Percentiles rank a stretch among this genome's conserved stretches.
These are phyloP conservation scores for Aquilaria sinensis DNA, from an alignment of 345 rosid species.

Conservation along the genomic window DNA sequence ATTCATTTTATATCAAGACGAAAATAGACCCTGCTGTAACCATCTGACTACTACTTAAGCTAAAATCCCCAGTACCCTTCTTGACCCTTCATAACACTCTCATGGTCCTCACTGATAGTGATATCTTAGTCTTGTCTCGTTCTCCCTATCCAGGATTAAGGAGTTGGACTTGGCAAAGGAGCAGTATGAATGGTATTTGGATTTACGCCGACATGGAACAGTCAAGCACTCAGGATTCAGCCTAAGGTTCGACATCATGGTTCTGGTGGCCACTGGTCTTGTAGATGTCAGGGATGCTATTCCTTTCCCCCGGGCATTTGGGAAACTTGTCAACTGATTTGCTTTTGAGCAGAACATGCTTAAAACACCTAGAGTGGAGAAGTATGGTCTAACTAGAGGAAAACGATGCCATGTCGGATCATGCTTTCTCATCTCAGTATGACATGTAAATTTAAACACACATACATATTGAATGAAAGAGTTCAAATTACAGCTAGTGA, in stretches of 20 bases:
- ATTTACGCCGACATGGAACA: slow-evolving; percentile 75
- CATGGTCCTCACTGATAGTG: neutral
- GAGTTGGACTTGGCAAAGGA: slow-evolving; percentile 44
- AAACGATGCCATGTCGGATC: too few species aligned
- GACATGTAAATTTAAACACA: neutral
- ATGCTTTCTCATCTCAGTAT: neutral
- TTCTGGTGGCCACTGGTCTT: slow-evolving; percentile 63
- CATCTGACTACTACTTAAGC: neutral
- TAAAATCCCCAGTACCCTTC: neutral
- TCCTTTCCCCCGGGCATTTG: slow-evolving; percentile 69
- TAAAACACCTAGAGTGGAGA: too few species aligned
- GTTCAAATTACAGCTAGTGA: too few species aligned
- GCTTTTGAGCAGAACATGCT: neutral
- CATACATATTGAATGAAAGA: neutral
- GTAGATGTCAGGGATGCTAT: slow-evolving; percentile 67
- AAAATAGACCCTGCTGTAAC: neutral
- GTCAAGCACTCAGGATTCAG: slow-evolving; percentile 75
- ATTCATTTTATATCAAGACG: too few species aligned
- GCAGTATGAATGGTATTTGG: slow-evolving; percentile 77
- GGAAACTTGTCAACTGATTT: slow-evolving; percentile 42
- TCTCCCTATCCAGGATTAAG: slow-evolving; percentile 38
- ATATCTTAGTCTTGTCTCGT: neutral
- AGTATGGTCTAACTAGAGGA: too few species aligned
- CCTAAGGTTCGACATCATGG: slow-evolving; percentile 60
- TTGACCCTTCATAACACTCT: neutral